phyloP scores from a whole-genome alignment of 2,329 filamentous ascomycete genomes.

The Teratosphaeria zuluensis region DNA sequence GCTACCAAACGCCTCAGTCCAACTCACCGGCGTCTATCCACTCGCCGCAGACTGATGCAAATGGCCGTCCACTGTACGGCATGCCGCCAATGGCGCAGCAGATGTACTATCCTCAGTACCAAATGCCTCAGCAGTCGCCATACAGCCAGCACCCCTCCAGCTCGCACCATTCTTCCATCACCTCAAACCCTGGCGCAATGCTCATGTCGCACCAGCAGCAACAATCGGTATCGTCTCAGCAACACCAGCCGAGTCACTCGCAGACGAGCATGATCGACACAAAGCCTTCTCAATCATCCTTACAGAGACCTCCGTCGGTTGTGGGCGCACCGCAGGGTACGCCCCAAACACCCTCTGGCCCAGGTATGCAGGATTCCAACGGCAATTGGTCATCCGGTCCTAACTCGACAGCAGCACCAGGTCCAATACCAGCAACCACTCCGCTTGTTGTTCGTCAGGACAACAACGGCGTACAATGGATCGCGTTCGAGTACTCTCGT shows the following conservation, averaged over 20 bases:
- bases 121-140: conserved; percentile 45
- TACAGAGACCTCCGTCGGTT: conserved; percentile 12
- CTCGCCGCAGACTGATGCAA: conserved; percentile 84
- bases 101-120: conserved; percentile 61
- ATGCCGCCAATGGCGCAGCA: conserved; percentile 72
- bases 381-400: conserved; percentile 39
- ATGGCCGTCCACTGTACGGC: conserved; percentile 69
- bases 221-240: conserved; percentile 2
- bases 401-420: conserved; percentile 85
- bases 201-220: conserved; percentile 46
- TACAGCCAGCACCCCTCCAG: conserved; percentile 48
- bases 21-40: conserved; percentile 90
- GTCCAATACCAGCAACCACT: conserved; percentile 92
- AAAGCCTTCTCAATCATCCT: conserved; percentile 8
- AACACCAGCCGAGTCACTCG: conserved; percentile 39
- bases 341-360: conserved; percentile 22
- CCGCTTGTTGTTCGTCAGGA: conserved; percentile 90
- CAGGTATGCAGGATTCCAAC: conserved; percentile 15
- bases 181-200: conserved; percentile 33
- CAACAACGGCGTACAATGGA: conserved; percentile 96
- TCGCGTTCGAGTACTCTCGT: conserved; percentile 94
- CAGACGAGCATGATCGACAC: conserved; percentile 12
- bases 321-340: conserved; percentile 14
- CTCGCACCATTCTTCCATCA: conserved; percentile 45
- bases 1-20: conserved; percentile 86